Evolutionary conservation across 2,329 filamentous ascomycete species (phyloP), one percentile per base, ranked within the genome.

Genomic region (Microsporum ferrugineum): DNA sequence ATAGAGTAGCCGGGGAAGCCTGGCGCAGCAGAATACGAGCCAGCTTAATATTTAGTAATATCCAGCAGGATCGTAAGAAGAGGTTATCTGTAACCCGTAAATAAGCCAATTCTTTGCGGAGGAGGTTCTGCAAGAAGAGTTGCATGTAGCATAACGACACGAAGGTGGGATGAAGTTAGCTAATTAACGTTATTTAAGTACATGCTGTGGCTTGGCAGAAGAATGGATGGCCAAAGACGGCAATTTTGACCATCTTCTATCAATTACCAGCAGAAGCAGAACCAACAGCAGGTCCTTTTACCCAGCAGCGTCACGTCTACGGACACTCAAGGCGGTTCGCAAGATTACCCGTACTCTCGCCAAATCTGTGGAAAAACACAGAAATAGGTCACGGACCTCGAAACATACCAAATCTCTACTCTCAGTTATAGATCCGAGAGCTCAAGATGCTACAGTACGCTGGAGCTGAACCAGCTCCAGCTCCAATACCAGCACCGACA

Each of bases 401-500:
- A n/a, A 23, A 43, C 39, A 43, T n/a, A 6, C 17, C 39, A 43
- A 7, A 43, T 6, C 5, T 5, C n/a, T n/a, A 17, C 7, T 43
- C 17, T 23, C 17, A 23, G 23, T n/a, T n/a, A 33, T 29, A 51
- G 4, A 33, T 12, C 45, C 31, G 17, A 23, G 29, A 55, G 31
- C 23, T 10, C 29, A 36, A 55, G 14, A 55, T 55, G 51, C 31
- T 55, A 6, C 51, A 31, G 7, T 36, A 55, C 31, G 36, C 31
- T 4, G 45, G 45, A 55, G 51, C 29, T 5, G 51, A 17, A 1
- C 17, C 5, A 17, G 51, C 51, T 55, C 51, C 55, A 1, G 39
- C 23, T 31, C n/a, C 60, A 8, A 41, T 73, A 33, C 78, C 78
- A 47, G 78, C 79, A 60, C 72, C 76, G 39, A 65, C 68, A 5